Evolutionary conservation across 129 eudicot genomes (phyloP), one percentile per base, ranked within the genome.

Genomic region (Flaveria sonorensis): DNA sequence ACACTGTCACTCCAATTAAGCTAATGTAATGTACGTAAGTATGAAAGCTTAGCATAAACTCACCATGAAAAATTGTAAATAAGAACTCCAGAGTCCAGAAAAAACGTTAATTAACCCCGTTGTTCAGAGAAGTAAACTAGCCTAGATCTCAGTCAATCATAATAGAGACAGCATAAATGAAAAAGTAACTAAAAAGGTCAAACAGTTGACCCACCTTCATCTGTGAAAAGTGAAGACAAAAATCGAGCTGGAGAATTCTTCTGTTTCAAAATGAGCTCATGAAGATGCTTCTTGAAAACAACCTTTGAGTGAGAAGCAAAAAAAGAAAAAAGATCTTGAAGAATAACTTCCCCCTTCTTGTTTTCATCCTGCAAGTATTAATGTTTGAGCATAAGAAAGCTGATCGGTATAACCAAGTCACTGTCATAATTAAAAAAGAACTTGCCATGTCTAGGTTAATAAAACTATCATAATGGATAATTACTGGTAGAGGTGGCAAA

Each of bases 291-390:
- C 82, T 78, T 86, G 78, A 86, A 91, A 52, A 76, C 73, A 65
- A 56, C 83, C 77, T 77, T 79, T 32, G 83, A 52, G 47, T 87
- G 88, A 57, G 92, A 86, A 51, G 92, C 90, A 81, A 84, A 89
- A 81, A 94, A 94, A 53, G 81, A 55, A 77, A 91, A 94, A 21
- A 88, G 81, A 72, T 84, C 87, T 75, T 82, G 83, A 83, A 87
- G 89, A 30, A 61, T 81, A 79, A 46, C 68, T 10, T 74, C 69
- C 85, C 85, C 75, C 79, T 82, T 81, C 72, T 79, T 85, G 67
- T 76, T 74, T 66, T 82, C 89, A 84, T 87, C 89, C 97, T 92
- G 96, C 69, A 80, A 80, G 73, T 16, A 21, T 40, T 61, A 26
- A 46, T 20, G 45, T 45, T 60, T 18, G 45, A 70, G 64, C 13